A percentile compares a stretch with the other conserved stretches of the same genome.
These are phyloP conservation scores for Geranium rotundifolium DNA, from an alignment of 345 rosid genomes.

Conservation along the genomic window DNA sequence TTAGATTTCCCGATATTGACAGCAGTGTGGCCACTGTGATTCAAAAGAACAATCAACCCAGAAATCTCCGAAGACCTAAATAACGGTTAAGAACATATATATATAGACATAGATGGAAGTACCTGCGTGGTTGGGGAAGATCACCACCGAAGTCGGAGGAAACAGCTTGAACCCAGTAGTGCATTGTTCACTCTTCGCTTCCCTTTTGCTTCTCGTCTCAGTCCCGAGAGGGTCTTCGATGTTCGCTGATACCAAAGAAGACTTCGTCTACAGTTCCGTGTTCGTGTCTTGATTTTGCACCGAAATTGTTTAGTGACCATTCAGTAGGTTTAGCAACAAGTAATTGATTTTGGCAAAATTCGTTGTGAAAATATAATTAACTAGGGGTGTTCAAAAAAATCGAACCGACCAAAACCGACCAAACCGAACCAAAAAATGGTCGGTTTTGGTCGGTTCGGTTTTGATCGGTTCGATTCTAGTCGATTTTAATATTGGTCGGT, in stretches of 20 bases:
- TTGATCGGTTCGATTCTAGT: too few relatives aligned
- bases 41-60: neutral
- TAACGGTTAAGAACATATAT: neutral
- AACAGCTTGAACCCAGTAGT: conserved; percentile 85
- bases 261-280: neutral
- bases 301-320: too few relatives aligned
- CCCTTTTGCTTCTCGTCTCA: neutral
- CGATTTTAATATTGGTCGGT: too few relatives aligned
- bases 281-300: too few relatives aligned
- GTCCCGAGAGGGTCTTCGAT: neutral
- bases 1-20: conserved; percentile 70
- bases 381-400: too few relatives aligned
- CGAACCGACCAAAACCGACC: too few relatives aligned
- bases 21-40: conserved; percentile 74
- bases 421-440: too few relatives aligned
- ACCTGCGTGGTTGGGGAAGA: conserved; percentile 88
- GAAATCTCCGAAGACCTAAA: neutral
- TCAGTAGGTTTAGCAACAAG: too few relatives aligned
- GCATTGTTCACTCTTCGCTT: conserved; percentile 26
- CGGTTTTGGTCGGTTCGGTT: too few relatives aligned
- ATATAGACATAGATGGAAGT: neutral
- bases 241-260: neutral
- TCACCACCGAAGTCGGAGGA: conserved; percentile 68
- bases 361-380: too few relatives aligned
- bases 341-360: too few relatives aligned